These are phyloP conservation scores for Trichoderma parareesei DNA, from an alignment of 495 filamentous ascomycete species.

Conservation along the genomic window DNA sequence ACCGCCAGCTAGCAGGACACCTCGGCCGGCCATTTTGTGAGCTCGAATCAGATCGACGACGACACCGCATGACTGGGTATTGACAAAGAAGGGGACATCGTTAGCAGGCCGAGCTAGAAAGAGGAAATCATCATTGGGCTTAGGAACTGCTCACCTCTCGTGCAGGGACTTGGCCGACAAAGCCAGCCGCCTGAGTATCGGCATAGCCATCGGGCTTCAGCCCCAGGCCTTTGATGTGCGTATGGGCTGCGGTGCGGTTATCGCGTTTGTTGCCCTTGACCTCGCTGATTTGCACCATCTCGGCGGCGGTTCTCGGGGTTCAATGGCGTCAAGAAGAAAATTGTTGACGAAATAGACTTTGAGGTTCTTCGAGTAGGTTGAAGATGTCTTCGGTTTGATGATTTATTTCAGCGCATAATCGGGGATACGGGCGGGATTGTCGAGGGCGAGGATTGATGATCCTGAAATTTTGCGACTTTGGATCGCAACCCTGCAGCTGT, in stretches of 20 bases:
- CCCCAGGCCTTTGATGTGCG: conserved; percentile 92
- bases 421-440: not conserved
- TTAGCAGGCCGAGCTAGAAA: conserved; percentile 7
- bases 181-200: conserved; percentile 66
- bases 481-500: conserved; percentile 17
- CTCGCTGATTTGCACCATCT: conserved; percentile 91
- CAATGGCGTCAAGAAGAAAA: not conserved
- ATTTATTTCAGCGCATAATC: not conserved
- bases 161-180: conserved; percentile 81
- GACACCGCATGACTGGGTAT: conserved; percentile 68
- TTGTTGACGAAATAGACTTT: not conserved
- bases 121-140: not conserved
- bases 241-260: conserved; percentile 90
- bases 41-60: conserved; percentile 89
- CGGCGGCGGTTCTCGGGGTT: conserved; percentile 16
- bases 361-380: not conserved
- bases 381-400: not conserved
- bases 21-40: conserved; percentile 94
- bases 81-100: not conserved
- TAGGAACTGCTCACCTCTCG: conserved; percentile 56
- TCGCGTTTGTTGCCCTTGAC: conserved; percentile 93
- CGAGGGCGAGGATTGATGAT: not conserved
- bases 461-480: conserved; percentile 4
- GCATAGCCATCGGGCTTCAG: conserved; percentile 74
- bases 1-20: conserved; percentile 81